Base-by-base conservation (phyloP, 2,329 filamentous ascomycete species). In the Aspergillus fumigatus region DNA sequence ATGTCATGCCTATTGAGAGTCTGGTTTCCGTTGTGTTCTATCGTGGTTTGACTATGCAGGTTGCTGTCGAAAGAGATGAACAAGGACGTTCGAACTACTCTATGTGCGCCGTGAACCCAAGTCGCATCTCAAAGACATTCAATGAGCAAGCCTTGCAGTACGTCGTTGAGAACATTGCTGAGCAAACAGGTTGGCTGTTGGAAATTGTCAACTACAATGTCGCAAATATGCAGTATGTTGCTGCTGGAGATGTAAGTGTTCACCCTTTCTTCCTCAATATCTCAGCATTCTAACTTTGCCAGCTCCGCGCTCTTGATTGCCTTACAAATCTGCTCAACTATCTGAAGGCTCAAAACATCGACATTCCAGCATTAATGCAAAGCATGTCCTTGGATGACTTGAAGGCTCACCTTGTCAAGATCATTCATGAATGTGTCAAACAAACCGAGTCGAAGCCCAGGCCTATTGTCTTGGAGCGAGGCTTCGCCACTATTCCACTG, bases 1-100 rank as follows among this genome's bases (percentile, higher is more conserved):
- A 99, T 70, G 94, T 99, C 72, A 96, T 99, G 90, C 94, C 95
- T n/a, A 99, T 99, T 69, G 94, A 99, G 81, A 94, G 89, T 66
- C 82, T 99, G 74, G 94, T 99, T 1, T 97, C 94, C 0, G 94
- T 99, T 49, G 95, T 99, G 54, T 99, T 99, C 84, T 99, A 99
- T 81, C 92, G 94, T 75, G 94, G 94, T 70, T 81, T 99, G 70
- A 99, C 94, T 23, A 99, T 99, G 94, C 94, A 99, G 78, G 94
- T 99, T 50, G 94, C 94, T 25, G 94, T 99, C 62, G 94, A 97
- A 80, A 92, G 94, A 73, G 94, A 99, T 74, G 92, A 88, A 57
- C 81, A 85, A 62, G 94, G 94, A 40, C 89, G 94, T 55, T 97
- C 92, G 66, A 97, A 97, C 82, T 99, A 99, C 82, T 92, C 90